These are phyloP conservation scores for Suhomyces kilbournensis DNA, from an alignment of 805 yeast genomes.

Conservation along the genomic window DNA sequence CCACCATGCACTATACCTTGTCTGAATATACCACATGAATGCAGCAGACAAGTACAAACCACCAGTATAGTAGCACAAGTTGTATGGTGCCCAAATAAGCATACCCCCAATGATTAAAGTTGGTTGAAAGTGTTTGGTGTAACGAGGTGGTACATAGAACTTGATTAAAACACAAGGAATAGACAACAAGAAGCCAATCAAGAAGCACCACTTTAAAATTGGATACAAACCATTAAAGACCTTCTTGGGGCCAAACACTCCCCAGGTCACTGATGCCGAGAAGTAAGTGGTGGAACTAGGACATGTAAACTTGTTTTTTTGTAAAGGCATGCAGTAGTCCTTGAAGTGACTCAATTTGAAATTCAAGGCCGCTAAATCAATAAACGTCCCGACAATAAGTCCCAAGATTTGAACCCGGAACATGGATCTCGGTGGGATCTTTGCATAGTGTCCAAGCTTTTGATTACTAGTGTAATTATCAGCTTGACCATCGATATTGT, in stretches of 20 bases:
- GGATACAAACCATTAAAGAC: slow-evolving; percentile 33
- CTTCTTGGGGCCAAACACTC: slow-evolving; percentile 41
- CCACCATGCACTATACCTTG: slow-evolving; percentile 29
- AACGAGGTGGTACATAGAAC: slow-evolving; percentile 13
- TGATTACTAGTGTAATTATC: slow-evolving; percentile 34
- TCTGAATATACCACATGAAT: slow-evolving; percentile 27
- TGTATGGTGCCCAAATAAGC: slow-evolving; percentile 29
- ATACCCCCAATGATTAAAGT: slow-evolving; percentile 30
- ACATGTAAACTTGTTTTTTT: slow-evolving; percentile 43
- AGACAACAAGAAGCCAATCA: slow-evolving; percentile 30
- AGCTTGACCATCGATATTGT: slow-evolving; percentile 28
- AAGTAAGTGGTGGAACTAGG: slow-evolving; percentile 34
- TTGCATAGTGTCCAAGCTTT: slow-evolving; percentile 27
- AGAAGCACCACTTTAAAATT: slow-evolving; percentile 30
- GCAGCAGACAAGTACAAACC: slow-evolving; percentile 23
- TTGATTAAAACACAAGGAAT: slow-evolving; percentile 17
- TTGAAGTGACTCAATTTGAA: slow-evolving; percentile 30
- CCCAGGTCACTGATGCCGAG: slow-evolving; percentile 63
- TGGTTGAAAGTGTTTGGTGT: slow-evolving; percentile 30
- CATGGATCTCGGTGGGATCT: slow-evolving; percentile 20
- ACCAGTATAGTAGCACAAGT: slow-evolving; percentile 26
- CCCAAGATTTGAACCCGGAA: slow-evolving; percentile 25
- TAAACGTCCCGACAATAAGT: slow-evolving; percentile 21
- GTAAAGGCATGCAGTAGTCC: slow-evolving; percentile 40
- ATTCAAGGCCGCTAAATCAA: slow-evolving; percentile 26